Base-by-base conservation (phyloP, 306 rosid species). In the Crataegus laevigata region DNA sequence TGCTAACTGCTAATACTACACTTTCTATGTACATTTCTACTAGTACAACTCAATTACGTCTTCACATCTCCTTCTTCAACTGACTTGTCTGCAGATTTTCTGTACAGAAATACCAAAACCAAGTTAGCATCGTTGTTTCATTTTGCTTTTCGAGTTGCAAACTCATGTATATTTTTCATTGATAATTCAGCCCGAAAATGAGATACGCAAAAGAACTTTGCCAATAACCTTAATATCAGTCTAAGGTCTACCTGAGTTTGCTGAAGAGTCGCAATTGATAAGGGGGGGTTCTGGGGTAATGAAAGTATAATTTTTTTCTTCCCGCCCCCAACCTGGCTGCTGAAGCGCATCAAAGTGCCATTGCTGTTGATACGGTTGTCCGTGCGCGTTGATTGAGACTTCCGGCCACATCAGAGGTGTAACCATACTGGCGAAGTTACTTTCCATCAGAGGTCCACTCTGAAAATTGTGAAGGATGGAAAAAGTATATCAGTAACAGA, bases 11-110 rank as follows among this genome's bases (percentile, higher is more conserved):
- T 84, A 85, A 83, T 82, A 85, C 88, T 85, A 90, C 86, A 87
- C 79, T 84, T 84, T 69, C 45, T 94, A 91, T 94, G 83, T 87
- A 91, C 98, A 91, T 84, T 78, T 80, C 88, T 87, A 65, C 84
- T 59, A 17, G 83, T 69, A 78, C 79, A 78, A 76, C 77, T 85
- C 71, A 73, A 81, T 65, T 69, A 67, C 76, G n/a, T 79, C 69
- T 85, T 94, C 88, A 88, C 68, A 82, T 88, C 87, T 94, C 96
- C 93, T 89, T 94, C 97, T 94, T 90, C 91, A 94, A 78, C 70
- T 90, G 96, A 82, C 89, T 85, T 69, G 90, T 82, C 81, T 87
- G 96, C 89, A 89, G 84, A 78, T 93, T 79, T 61, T 85, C 97
- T 94, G 96, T 52, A 66, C 75, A 77, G 83, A 79, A 82, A 74